Evolutionary conservation across 805 yeast species (phyloP).

Genomic region (Saturnispora serradocipensis): DNA sequence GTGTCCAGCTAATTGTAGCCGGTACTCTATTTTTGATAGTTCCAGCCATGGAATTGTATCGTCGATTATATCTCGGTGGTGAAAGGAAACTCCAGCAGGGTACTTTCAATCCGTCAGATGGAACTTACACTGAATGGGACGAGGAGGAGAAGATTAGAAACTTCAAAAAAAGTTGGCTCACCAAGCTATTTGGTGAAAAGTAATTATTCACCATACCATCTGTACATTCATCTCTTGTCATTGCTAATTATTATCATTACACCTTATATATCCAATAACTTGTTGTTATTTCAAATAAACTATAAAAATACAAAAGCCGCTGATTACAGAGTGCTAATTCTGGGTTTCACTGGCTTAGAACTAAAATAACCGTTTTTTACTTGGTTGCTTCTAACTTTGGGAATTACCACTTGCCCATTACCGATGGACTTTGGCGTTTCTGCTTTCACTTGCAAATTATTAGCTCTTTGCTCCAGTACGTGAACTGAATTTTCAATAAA

Average conservation of each 20-base stretch:
- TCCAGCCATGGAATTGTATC: constrained; percentile 26
- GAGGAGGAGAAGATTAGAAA: constrained; percentile 32
- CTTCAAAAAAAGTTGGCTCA: constrained; percentile 32
- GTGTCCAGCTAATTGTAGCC: constrained; percentile 25
- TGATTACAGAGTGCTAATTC: constrained; percentile 7
- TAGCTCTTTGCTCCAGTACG: background rate
- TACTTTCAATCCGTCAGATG: constrained; percentile 34
- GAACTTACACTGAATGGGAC: constrained; percentile 34
- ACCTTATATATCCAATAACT: background rate
- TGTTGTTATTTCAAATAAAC: background rate
- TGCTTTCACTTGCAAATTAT: background rate
- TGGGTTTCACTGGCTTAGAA: background rate
- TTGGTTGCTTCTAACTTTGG: constrained; percentile 3
- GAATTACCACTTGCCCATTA: background rate
- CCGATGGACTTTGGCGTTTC: background rate
- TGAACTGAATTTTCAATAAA: background rate
- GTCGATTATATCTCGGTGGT: constrained; percentile 30
- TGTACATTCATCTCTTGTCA: background rate
- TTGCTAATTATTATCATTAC: background rate
- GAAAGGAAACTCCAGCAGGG: constrained; percentile 39
- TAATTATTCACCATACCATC: constrained; percentile 15
- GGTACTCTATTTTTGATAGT: constrained; percentile 23
- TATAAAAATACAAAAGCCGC: background rate
- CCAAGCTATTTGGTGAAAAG: constrained; percentile 36
- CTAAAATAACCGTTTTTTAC: constrained; percentile 2